Conservation (phyloP, 495 filamentous ascomycete genomes). For the Penicillium steckii region DNA sequence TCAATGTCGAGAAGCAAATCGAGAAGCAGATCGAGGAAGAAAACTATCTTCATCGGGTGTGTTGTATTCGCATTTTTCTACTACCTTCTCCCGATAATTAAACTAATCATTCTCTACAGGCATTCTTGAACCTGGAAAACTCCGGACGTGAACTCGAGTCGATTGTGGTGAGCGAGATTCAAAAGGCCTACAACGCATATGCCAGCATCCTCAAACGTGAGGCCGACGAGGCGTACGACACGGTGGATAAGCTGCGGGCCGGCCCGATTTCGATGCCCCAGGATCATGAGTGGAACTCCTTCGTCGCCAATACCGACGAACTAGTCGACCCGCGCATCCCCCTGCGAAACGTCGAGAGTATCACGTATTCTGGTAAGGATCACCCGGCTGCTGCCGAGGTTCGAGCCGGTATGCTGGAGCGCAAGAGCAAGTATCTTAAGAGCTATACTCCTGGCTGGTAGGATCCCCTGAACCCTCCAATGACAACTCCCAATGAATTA, state of each 20-base stretch:
- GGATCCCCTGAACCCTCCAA: slow-evolving; percentile 25
- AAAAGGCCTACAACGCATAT: slow-evolving; percentile 93
- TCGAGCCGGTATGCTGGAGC: slow-evolving; percentile 84
- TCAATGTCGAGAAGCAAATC: slow-evolving; percentile 83
- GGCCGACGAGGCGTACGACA: slow-evolving; percentile 73
- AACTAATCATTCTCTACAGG: slow-evolving; percentile 50
- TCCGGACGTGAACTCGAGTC: slow-evolving; percentile 93
- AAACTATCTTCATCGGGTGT: slow-evolving; percentile 90
- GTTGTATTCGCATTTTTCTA: slow-evolving; percentile 10
- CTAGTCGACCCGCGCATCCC: slow-evolving; percentile 85
- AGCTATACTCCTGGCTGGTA: slow-evolving; percentile 97
- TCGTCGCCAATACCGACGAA: slow-evolving; percentile 78
- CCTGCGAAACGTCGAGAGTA: slow-evolving; percentile 73
- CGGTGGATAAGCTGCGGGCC: slow-evolving; percentile 77
- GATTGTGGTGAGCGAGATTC: slow-evolving; percentile 94
- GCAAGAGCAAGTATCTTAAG: slow-evolving; percentile 98
- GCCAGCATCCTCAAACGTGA: slow-evolving; percentile 87
- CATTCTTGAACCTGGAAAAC: slow-evolving; percentile 90
- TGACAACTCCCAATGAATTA: background rate
- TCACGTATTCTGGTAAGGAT: slow-evolving; percentile 90
- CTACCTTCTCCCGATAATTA: background rate
- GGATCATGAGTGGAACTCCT: slow-evolving; percentile 85
- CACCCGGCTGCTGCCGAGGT: slow-evolving; percentile 86
- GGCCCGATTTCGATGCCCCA: slow-evolving; percentile 87
- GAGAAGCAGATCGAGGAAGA: slow-evolving; percentile 94